phyloP scores from a whole-genome alignment of 768 basidiomycete species.

The Leccinum rimulosum region DNA sequence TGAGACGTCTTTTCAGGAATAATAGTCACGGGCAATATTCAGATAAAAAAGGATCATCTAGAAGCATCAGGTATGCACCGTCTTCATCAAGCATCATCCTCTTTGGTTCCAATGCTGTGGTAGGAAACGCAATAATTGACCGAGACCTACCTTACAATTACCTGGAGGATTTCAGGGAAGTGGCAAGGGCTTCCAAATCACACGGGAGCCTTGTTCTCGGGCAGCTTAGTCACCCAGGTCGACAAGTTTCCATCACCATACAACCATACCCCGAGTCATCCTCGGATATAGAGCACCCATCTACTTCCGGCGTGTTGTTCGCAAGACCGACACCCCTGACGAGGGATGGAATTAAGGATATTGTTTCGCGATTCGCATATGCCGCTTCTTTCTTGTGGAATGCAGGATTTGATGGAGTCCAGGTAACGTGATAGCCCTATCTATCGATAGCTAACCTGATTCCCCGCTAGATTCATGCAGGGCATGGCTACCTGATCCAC shows the following conservation, averaged over 20 bases:
- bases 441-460: neutral
- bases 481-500: slow-evolving; percentile 45
- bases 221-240: slow-evolving; percentile 34
- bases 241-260: slow-evolving; percentile 34
- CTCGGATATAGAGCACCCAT: slow-evolving; percentile 34
- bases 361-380: slow-evolving; percentile 46
- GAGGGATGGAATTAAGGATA: slow-evolving; percentile 47
- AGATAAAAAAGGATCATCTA: slow-evolving; percentile 34
- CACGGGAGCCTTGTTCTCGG: slow-evolving; percentile 31
- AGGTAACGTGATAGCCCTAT: slow-evolving; percentile 28
- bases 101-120: neutral
- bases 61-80: slow-evolving; percentile 30
- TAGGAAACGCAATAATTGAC: slow-evolving; percentile 34
- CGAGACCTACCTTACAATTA: slow-evolving; percentile 25
- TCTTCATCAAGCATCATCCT: neutral
- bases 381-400: slow-evolving; percentile 51
- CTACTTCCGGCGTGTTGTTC: slow-evolving; percentile 32
- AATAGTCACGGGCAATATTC: slow-evolving; percentile 33
- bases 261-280: slow-evolving; percentile 35
- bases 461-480: slow-evolving; percentile 38
- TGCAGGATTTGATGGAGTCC: slow-evolving; percentile 71
- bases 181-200: slow-evolving; percentile 34
- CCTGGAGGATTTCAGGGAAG: slow-evolving; percentile 17
- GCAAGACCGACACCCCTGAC: slow-evolving; percentile 39
- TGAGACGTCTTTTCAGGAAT: slow-evolving; percentile 25